A percentile compares a stretch with the other conserved stretches of the same genome.
Evolutionary conservation across 768 basidiomycete species (phyloP).

Genomic region (Chalciporus chontae): DNA sequence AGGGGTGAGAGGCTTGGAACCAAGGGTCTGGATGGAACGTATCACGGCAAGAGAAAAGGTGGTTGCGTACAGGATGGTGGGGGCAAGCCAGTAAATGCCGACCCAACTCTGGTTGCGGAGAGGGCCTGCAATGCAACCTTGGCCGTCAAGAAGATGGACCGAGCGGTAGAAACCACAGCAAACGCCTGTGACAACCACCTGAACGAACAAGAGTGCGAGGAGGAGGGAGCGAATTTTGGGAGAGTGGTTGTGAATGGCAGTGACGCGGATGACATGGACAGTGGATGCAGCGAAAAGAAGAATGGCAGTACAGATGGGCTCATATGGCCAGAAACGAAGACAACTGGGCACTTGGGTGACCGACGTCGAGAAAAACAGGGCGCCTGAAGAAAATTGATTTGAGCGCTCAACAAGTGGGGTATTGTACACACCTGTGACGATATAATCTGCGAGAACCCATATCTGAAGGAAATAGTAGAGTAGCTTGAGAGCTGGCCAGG

Average conservation of each 20-base stretch:
- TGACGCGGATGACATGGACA: slow-evolving; percentile 74
- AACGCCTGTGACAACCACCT: slow-evolving; percentile 69
- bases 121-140: slow-evolving; percentile 86
- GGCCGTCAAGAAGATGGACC: slow-evolving; percentile 70
- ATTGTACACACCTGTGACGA: slow-evolving; percentile 56
- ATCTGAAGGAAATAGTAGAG: slow-evolving; percentile 71
- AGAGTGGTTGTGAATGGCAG: slow-evolving; percentile 69
- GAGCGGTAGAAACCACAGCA: slow-evolving; percentile 78
- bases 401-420: background rate
- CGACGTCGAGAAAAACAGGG: slow-evolving; percentile 80
- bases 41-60: slow-evolving; percentile 24
- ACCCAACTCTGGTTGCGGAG: slow-evolving; percentile 65
- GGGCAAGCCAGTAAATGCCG: slow-evolving; percentile 80
- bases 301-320: slow-evolving; percentile 81
- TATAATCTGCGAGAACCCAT: slow-evolving; percentile 79
- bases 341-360: slow-evolving; percentile 56
- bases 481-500: slow-evolving; percentile 77
- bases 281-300: slow-evolving; percentile 68
- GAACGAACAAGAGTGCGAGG: slow-evolving; percentile 57
- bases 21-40: slow-evolving; percentile 23
- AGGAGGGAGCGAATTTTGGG: slow-evolving; percentile 52
- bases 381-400: slow-evolving; percentile 42
- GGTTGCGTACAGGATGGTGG: slow-evolving; percentile 58
- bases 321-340: slow-evolving; percentile 73
- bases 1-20: slow-evolving; percentile 49